Evolutionary conservation across 1,139 yeast genomes (phyloP).

Genomic region (Pichia sp.): DNA sequence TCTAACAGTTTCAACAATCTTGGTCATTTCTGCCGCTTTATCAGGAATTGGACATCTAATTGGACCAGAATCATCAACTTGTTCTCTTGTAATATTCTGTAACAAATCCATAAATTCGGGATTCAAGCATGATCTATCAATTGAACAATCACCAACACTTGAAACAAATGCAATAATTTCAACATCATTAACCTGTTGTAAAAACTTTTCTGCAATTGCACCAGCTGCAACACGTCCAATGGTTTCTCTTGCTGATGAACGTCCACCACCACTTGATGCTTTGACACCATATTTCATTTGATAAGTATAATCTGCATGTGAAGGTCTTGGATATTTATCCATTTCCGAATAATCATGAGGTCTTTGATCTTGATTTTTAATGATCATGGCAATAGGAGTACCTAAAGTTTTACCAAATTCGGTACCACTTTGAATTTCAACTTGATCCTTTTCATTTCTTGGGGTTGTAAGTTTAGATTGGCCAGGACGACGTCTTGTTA

Average conservation of each 20-base stretch:
- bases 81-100: slow-evolving; percentile 74
- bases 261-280: slow-evolving; percentile 95
- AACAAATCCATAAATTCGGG: slow-evolving; percentile 60
- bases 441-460: slow-evolving; percentile 88
- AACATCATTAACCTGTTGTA: slow-evolving; percentile 67
- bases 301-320: slow-evolving; percentile 96
- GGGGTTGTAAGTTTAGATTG: slow-evolving; percentile 91
- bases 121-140: slow-evolving; percentile 66
- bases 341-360: slow-evolving; percentile 95
- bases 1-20: slow-evolving; percentile 79
- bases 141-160: slow-evolving; percentile 73
- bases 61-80: slow-evolving; percentile 83
- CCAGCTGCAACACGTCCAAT: slow-evolving; percentile 99
- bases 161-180: slow-evolving; percentile 97
- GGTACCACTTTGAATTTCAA: slow-evolving; percentile 89
- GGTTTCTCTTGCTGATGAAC: slow-evolving; percentile 95
- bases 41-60: slow-evolving; percentile 84
- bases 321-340: slow-evolving; percentile 92
- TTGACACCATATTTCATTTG: slow-evolving; percentile 83
- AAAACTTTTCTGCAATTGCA: slow-evolving; percentile 91
- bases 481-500: slow-evolving; percentile 96
- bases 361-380: slow-evolving; percentile 89
- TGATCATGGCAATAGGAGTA: slow-evolving; percentile 92
- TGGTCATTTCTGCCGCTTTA: slow-evolving; percentile 73
- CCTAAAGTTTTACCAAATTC: slow-evolving; percentile 89